A percentile compares a stretch with the other conserved stretches of the same genome.
Evolutionary conservation across 768 basidiomycete genomes (phyloP).

Genomic region (Punctularia strigosozonata): DNA sequence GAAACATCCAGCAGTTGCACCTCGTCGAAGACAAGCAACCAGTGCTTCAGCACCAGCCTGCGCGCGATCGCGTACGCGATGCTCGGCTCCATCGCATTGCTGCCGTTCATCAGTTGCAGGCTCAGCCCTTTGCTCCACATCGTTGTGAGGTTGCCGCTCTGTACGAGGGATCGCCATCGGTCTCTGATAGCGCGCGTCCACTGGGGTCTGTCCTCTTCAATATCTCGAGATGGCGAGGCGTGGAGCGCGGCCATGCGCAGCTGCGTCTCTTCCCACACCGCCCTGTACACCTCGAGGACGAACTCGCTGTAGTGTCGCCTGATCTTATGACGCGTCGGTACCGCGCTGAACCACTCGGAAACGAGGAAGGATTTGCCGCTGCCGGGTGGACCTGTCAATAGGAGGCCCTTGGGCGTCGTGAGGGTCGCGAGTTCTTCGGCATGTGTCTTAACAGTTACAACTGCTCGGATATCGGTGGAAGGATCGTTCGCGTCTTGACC

Average conservation of each 20-base stretch:
- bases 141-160: conserved; percentile 18
- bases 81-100: conserved; percentile 16
- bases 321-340: conserved; percentile 40
- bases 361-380: conserved; percentile 44
- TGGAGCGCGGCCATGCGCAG: conserved; percentile 22
- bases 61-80: conserved; percentile 35
- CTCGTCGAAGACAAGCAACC: conserved; percentile 47
- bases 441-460: conserved; percentile 31
- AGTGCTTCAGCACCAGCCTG: conserved; percentile 31
- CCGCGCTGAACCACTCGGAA: conserved; percentile 41
- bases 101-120: conserved; percentile 11
- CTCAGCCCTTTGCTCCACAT: conserved; percentile 17
- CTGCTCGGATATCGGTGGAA: conserved; percentile 15
- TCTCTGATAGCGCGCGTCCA: conserved; percentile 16
- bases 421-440: conserved; percentile 41
- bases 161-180: conserved; percentile 19
- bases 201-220: conserved; percentile 7
- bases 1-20: conserved; percentile 51
- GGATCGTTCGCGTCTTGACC: conserved; percentile 10
- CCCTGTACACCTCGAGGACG: conserved; percentile 42
- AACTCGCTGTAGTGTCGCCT: conserved; percentile 48
- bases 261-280: conserved; percentile 39
- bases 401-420: conserved; percentile 41
- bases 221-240: conserved; percentile 4
- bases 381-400: conserved; percentile 39